Conservation (phyloP, 1,284 basidiomycete species). For the Boletus mariae region DNA sequence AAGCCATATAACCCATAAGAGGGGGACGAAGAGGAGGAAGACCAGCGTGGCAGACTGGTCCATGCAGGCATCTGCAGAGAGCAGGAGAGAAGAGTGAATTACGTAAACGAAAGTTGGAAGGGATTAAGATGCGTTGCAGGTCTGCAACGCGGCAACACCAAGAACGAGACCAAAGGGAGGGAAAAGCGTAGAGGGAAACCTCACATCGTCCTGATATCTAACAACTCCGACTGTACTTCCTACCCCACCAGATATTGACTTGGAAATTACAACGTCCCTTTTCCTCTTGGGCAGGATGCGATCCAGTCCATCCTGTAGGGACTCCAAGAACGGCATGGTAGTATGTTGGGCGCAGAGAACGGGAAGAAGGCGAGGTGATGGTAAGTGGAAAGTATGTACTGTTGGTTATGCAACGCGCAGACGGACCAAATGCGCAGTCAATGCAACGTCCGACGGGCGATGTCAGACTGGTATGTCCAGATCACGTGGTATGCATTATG, state of each 20-base stretch:
- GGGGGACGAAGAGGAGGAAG: constrained; percentile 59
- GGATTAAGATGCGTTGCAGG: constrained; percentile 18
- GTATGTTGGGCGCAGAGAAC: not conserved
- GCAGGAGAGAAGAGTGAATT: constrained; percentile 46
- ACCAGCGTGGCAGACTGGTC: constrained; percentile 48
- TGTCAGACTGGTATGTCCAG: not conserved
- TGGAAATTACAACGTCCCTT: constrained; percentile 19
- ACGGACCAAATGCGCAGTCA: not conserved
- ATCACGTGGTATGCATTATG: constrained; percentile 27
- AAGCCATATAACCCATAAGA: constrained; percentile 62
- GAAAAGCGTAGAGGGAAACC: constrained; percentile 27
- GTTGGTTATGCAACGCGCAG: constrained; percentile 14
- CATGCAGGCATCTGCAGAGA: constrained; percentile 35
- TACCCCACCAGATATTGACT: constrained; percentile 47
- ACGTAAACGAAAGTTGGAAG: constrained; percentile 43
- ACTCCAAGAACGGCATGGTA: constrained; percentile 24
- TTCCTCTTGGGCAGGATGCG: constrained; percentile 26
- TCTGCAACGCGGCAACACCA: constrained; percentile 16
- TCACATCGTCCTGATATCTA: constrained; percentile 68
- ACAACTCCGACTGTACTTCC: constrained; percentile 56
- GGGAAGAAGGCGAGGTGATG: not conserved
- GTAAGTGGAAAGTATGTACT: constrained; percentile 2
- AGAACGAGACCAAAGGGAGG: constrained; percentile 5
- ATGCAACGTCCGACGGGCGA: not conserved
- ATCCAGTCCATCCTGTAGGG: constrained; percentile 30